Base-by-base conservation (phyloP, 768 basidiomycete genomes). In the Tubosaeta sp. region DNA sequence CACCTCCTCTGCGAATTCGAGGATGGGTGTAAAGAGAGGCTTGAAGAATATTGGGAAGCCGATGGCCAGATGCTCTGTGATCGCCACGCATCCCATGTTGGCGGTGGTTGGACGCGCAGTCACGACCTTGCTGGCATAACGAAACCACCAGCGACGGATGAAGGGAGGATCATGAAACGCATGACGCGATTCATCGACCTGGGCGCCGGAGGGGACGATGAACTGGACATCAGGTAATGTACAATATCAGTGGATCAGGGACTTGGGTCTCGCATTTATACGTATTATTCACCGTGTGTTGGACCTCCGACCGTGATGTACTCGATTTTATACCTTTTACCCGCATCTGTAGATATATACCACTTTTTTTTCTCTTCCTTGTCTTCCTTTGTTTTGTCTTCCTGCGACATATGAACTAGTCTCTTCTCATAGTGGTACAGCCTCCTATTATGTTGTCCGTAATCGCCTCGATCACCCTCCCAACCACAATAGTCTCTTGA, bases 401-500 rank as follows among this genome's bases (percentile, higher is more conserved):
- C 45, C 47, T 36, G 43, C 48, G 8, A 35, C 51, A 49, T 41
- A 52, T 36, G 58, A 44, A 44, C 43, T 31, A 39, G 24, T 40
- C 18, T 49, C 35, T 14, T 49, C 51, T 21, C 34, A 54, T 52
- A 53, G 48, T 34, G 44, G 58, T 52, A 58, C 49, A 62, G 13
- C 48, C 47, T 46, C 56, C 48, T 55, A 53, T 34, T 43, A 39
- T 18, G 24, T 24, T 36, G 48, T 54, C 44, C 46, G 42, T 61
- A 62, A 50, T 52, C 13, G 40, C 30, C 24, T 42, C 24, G 24
- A 55, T 67, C 59, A 90, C 56, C 86, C 79, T 44, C 90, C 89
- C 43, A 95, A 69, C 93, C 93, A 95, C 52, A 95, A 69, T 64
- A 95, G 71, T 56, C 92, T 76, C 76, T 94, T 97, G 45, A 96